phyloP scores from a whole-genome alignment of 1,139 yeast genomes.

The Pichia sp. region DNA sequence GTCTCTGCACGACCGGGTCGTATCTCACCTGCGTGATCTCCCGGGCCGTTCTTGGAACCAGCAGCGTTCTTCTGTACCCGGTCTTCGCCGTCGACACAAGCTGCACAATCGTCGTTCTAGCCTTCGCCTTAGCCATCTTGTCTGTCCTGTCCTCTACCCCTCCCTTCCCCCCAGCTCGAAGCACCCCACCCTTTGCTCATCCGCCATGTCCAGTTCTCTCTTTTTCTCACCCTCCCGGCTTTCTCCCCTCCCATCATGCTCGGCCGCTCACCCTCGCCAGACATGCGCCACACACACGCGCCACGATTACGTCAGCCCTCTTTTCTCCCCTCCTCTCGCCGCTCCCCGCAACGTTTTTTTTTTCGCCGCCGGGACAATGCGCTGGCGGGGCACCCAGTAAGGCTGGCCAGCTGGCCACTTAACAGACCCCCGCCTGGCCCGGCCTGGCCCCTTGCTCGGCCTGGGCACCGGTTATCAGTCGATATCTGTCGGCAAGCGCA shows the following conservation, averaged over 20 bases:
- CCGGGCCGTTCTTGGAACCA: constrained; percentile 78
- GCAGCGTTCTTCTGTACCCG: constrained; percentile 76
- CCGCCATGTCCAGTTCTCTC: too few species aligned
- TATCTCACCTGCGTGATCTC: constrained; percentile 78
- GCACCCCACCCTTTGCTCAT: too few species aligned
- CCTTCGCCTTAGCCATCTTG: constrained; percentile 38
- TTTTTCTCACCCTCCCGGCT: too few species aligned
- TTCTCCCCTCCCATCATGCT: too few species aligned
- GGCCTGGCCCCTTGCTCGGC: background rate
- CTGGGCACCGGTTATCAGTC: background rate
- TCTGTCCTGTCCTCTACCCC: background rate
- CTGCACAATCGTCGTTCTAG: constrained; percentile 56
- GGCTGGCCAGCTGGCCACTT: background rate
- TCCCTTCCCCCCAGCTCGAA: background rate
- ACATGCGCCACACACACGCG: background rate
- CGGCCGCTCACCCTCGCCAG: too few species aligned
- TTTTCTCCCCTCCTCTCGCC: background rate
- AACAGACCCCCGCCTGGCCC: background rate
- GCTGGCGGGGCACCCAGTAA: background rate
- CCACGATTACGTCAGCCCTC: background rate
- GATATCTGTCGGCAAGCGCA: background rate
- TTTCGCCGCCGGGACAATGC: background rate
- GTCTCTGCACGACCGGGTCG: constrained; percentile 77
- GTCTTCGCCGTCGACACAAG: constrained; percentile 82
- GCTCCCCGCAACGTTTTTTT: background rate